Evolutionary conservation across 495 filamentous ascomycete species (phyloP), one percentile per base, ranked within the genome.

Genomic region (Aspergillus panamensis): DNA sequence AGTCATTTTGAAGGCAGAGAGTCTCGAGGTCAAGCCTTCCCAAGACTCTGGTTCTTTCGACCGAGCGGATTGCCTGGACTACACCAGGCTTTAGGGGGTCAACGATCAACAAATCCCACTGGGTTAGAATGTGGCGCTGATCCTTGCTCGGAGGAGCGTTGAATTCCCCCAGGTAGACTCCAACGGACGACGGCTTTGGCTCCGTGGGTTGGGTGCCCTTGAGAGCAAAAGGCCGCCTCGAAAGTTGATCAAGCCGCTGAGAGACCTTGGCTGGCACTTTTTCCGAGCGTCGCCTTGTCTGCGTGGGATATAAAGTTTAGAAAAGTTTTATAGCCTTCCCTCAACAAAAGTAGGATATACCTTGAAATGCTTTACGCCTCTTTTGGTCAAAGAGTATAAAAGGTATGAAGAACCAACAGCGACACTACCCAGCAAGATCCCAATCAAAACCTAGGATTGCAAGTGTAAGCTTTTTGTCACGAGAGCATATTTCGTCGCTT

Each of bases 61-160:
- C 58, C 16, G 62, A 54, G 6, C 63, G 49, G 42, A 78, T 60
- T 2, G 73, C 78, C 5, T 73, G 62, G 14, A 70, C 20, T 4
- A 78, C 73, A 7, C 76, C 74, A 12, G 61, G 40, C 55, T 78
- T 69, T 39, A 71, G 70, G 13, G 76, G 73, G 62, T 83, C 77
- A 14, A 81, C 66, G 7, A 83, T 65, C 33, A 81, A 50, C 14
- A 77, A 59, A 52, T 83, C 77, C 77, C 76, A 82, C 63, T 73
- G 70, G 25, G 63, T 49, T 6, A 82, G 62, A 20, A 80, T 33
- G 7, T 57, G 63, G 39, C 61, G 42, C 55, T 80, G 67, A 8
- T 69, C 59, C 29, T 66, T 47, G 13, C 64, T 70, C 1, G 65
- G 66, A 10, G 75, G 74, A 29, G 62, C 62, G 13, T 57, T 60